Base-by-base conservation (phyloP, 2,329 filamentous ascomycete species). In the Plenodomus lindquistii region DNA sequence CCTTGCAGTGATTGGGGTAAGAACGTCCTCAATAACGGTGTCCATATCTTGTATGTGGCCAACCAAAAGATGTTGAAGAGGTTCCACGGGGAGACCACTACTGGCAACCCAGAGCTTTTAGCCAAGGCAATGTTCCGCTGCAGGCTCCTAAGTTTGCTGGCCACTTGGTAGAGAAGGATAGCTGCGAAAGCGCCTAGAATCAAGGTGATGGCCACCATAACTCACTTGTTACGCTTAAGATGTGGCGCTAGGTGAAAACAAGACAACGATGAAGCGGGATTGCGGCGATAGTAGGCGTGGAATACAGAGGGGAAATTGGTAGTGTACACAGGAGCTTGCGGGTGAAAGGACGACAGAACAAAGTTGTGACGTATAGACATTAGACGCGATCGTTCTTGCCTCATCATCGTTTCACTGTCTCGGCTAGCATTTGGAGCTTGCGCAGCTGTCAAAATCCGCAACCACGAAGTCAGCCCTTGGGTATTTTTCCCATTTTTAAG, bases 41-140 rank as follows among this genome's bases (percentile, higher is more conserved):
- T 61, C 79, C 78, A 85, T 35, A 85, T 51, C 42, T 68, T 68
- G 56, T 78, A 75, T 2, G 81, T 80, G 20, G 85, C 60, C 46
- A 85, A 75, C 81, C 84, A 87, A 18, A 77, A 60, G 15, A 76
- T 57, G 55, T 78, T 80, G 62, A 81, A 79, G 1, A 80, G 66
- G 58, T 78, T 71, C 50, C 73, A 63, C 27, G 77, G 77, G 20
- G 61, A 57, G 17, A 72, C 61, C 16, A 78, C 59, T 43, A 75
- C 74, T n/a, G 76, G 75, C 19, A 79, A 50, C 4, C 76, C 76
- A 3, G 75, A 78, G 54, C 65, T 69, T 57, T 77, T 78, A 20
- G 77, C 77, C 16, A 70, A 66, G 4, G 70, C 67, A 29, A 79
- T 59, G 56, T 79, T 78, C 48, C 63, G 67, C 42, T 57, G 56